A percentile compares a stretch with the other conserved stretches of the same genome.
Conservation (phyloP, 208 protist genomes). For the Trypanosoma avium region DNA sequence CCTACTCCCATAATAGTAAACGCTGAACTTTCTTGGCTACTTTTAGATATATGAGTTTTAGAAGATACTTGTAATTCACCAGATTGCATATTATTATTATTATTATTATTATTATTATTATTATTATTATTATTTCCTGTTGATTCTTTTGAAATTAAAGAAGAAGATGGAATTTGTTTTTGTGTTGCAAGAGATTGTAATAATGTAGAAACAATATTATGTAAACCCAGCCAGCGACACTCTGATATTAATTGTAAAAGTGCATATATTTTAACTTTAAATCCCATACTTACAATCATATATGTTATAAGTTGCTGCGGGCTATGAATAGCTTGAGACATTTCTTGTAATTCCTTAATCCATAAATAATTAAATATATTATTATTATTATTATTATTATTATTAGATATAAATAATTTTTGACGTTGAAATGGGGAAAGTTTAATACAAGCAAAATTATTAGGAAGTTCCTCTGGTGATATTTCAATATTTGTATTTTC, state of each 20-base stretch:
- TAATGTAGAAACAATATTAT: background rate
- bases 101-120: no score
- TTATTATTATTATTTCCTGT: no score
- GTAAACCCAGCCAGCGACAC: conserved; percentile 10
- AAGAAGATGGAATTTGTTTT: background rate
- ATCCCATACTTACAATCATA: conserved; percentile 13
- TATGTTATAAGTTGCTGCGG: conserved; percentile 13
- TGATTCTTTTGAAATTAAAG: background rate
- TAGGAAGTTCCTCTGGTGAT: background rate
- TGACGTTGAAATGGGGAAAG: conserved; percentile 3
- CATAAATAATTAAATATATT: conserved; percentile 1
- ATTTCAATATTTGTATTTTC: background rate
- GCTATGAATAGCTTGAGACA: conserved; percentile 12
- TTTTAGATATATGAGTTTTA: background rate
- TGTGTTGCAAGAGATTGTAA: background rate
- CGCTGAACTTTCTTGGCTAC: background rate
- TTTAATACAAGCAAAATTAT: conserved; percentile 9
- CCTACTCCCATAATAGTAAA: conserved; percentile 1
- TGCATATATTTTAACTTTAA: conserved; percentile 1
- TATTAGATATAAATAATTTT: background rate
- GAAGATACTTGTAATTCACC: background rate
- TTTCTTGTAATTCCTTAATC: conserved; percentile 8
- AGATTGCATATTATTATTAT: background rate
- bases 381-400: no score
- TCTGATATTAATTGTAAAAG: conserved; percentile 13